Conservation (phyloP, 2,329 filamentous ascomycete genomes). For the Alternaria infectoria region DNA sequence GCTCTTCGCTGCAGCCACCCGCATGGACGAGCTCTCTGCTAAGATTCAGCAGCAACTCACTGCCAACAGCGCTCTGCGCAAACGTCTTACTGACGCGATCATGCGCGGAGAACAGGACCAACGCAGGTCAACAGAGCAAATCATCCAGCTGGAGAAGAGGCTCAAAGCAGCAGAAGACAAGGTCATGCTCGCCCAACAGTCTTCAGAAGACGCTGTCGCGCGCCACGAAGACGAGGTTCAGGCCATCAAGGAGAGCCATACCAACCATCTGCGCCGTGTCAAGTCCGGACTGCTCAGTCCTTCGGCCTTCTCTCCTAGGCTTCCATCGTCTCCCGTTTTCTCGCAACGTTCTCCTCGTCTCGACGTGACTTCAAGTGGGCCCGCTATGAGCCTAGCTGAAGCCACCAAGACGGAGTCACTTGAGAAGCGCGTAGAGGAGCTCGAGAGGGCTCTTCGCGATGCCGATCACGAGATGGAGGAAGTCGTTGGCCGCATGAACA, state of each 20-base stretch:
- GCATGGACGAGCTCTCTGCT: conserved; percentile 78
- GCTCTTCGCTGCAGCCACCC: conserved; percentile 73
- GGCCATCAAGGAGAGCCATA: conserved; percentile 77
- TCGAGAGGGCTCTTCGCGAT: conserved; percentile 79
- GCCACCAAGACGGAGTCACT: conserved; percentile 76
- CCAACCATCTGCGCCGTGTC: conserved; percentile 76
- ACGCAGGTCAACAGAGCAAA: conserved; percentile 77
- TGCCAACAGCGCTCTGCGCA: conserved; percentile 76
- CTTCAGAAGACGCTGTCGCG: conserved; percentile 81
- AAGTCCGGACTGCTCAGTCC: conserved; percentile 59
- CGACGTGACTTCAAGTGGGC: conserved; percentile 66
- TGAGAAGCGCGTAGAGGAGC: conserved; percentile 78
- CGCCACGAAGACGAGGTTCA: conserved; percentile 87
- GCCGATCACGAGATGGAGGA: conserved; percentile 84
- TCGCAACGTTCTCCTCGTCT: conserved; percentile 65
- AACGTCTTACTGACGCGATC: conserved; percentile 79
- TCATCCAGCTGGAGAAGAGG: conserved; percentile 80
- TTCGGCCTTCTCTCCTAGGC: conserved; percentile 62
- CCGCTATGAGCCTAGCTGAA: conserved; percentile 66
- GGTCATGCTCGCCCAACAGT: conserved; percentile 80
- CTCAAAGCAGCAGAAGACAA: conserved; percentile 84
- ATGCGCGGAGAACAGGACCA: conserved; percentile 84
- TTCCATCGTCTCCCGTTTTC: conserved; percentile 68
- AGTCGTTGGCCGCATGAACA: conserved; percentile 81
- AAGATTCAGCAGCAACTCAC: conserved; percentile 82